Base-by-base conservation (phyloP, 208 protist genomes). In the Crithidia expoeki region DNA sequence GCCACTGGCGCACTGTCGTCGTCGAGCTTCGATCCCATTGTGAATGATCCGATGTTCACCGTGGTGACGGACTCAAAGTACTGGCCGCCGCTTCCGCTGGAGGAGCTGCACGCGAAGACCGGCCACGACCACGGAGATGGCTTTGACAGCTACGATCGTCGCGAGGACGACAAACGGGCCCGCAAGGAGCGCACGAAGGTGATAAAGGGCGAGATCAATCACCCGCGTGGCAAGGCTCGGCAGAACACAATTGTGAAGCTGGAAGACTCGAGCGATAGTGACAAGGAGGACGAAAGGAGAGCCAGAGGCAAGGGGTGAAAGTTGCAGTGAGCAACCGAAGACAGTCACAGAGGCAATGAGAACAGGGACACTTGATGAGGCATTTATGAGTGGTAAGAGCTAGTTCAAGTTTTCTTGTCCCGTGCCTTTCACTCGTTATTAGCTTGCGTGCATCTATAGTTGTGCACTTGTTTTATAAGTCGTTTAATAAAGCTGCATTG, bases 111-210 rank as follows among this genome's bases (percentile, higher is more conserved):
- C 46, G 51, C 67, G 28, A 40, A 36, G 17, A 85, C 64, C 11
- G 88, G 88, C 19, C 72, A 51, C 30, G 72, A 77, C 42, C 70
- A 84, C 49, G 61, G 58, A 14, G 90, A 95, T 38, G 87, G 87
- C 59, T 92, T 95, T 42, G 90, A 95, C 79, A 44, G 72, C 27
- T 95, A 95, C 70, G 88, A 95, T 68, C 80, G 90, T 4, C 79
- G 83, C 23, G 83, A 80, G 25, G 90, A 95, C 53, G 90, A 95
- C 44, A 73, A 74, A 53, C 27, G 40, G 44, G 87, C 90, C 2
- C 80, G 83, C 21, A 74, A 74, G 59, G 87, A 86, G 66, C 76
- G 74, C 10, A 52, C 66, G 12, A 90, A 85, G 68, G 57, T 90
- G 19, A 75, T 92, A 11, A 88, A 89, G 60, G 90, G 90, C 5